Conservation (phyloP, 2,329 filamentous ascomycete genomes). For the Phyllosticta ampelicida region DNA sequence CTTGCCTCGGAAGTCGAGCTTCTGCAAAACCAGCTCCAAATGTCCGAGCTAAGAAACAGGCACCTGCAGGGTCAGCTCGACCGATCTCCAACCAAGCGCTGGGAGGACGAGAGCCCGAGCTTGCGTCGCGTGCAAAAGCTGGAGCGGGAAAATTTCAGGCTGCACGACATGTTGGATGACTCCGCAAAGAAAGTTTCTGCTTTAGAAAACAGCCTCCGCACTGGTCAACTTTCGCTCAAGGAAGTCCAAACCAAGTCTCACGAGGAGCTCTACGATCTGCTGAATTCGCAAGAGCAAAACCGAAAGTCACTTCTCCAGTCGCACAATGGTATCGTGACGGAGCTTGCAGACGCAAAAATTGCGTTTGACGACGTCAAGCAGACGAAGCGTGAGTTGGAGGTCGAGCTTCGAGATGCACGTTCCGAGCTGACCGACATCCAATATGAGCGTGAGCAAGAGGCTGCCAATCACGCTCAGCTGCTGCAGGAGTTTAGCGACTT, state of each 20-base stretch:
- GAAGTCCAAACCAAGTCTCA: constrained; percentile 90
- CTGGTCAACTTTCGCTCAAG: constrained; percentile 76
- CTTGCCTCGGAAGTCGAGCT: constrained; percentile 83
- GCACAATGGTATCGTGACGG: constrained; percentile 75
- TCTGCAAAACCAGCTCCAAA: constrained; percentile 85
- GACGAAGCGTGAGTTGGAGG: constrained; percentile 65
- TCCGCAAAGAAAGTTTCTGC: constrained; percentile 85
- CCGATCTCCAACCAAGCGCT: constrained; percentile 53
- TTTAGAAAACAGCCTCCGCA: constrained; percentile 75
- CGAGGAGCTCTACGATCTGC: constrained; percentile 83
- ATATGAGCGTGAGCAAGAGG: constrained; percentile 72
- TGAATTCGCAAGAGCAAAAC: constrained; percentile 88
- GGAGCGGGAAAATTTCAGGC: constrained; percentile 78
- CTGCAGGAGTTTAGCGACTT: constrained; percentile 88
- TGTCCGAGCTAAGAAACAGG: constrained; percentile 89
- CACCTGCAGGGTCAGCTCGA: constrained; percentile 84
- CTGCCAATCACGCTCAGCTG: constrained; percentile 75
- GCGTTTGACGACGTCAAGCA: constrained; percentile 82
- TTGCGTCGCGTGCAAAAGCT: constrained; percentile 76
- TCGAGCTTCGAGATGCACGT: constrained; percentile 73
- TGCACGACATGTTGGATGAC: constrained; percentile 92
- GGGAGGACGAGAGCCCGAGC: constrained; percentile 67
- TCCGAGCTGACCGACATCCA: constrained; percentile 77
- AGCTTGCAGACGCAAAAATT: constrained; percentile 76
- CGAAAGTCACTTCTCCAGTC: constrained; percentile 69